A percentile compares a stretch with the other conserved stretches of the same genome.
Evolutionary conservation across 805 yeast genomes (phyloP).

Genomic region (Saccharomycopsis sp.): DNA sequence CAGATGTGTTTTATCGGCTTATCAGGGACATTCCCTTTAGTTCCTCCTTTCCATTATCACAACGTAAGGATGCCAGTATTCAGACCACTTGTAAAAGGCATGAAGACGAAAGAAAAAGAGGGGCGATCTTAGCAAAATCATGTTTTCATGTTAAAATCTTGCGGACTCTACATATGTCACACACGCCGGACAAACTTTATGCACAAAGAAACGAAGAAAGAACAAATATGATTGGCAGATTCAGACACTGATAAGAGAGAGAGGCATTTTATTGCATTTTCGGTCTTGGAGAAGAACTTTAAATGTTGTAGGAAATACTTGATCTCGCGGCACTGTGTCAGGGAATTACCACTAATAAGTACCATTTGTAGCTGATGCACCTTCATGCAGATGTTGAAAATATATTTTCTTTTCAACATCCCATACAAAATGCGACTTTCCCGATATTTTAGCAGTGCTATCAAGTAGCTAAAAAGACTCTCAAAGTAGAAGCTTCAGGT

Average conservation of each 20-base stretch:
- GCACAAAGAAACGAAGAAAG: background rate
- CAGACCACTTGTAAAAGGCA: background rate
- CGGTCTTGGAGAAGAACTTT: background rate
- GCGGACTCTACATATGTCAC: background rate
- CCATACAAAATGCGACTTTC: background rate
- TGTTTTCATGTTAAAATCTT: background rate
- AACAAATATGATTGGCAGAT: background rate
- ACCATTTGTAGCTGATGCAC: background rate
- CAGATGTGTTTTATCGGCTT: background rate
- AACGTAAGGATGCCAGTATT: background rate
- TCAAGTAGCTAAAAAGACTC: too few species aligned
- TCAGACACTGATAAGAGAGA: background rate
- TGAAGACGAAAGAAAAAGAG: background rate
- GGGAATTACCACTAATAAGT: background rate
- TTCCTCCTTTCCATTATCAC: background rate
- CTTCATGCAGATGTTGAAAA: conserved; percentile 1
- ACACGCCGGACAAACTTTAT: background rate
- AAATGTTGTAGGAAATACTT: background rate
- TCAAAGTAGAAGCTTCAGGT: too few species aligned
- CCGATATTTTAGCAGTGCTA: too few species aligned
- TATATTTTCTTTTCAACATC: background rate
- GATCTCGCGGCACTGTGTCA: background rate
- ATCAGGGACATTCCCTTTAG: background rate
- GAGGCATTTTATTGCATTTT: background rate
- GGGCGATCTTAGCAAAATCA: background rate